Evolutionary conservation across 441 rosid species (phyloP).

Genomic region (Theobroma grandiflorum): DNA sequence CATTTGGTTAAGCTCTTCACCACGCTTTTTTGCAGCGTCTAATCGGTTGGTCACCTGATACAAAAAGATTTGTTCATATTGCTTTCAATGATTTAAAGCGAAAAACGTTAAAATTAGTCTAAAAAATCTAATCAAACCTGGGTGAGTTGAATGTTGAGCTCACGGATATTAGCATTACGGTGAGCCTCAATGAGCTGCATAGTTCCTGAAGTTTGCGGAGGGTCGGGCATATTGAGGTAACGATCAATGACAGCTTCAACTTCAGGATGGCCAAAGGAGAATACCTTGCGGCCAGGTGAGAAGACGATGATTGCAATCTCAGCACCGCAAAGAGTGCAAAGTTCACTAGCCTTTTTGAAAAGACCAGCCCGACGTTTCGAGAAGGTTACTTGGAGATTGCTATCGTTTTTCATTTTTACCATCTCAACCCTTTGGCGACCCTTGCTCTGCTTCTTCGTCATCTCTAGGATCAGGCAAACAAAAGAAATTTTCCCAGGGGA

Average conservation of each 20-base stretch:
- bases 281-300: slow-evolving; percentile 57
- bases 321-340: slow-evolving; percentile 64
- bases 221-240: slow-evolving; percentile 30
- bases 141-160: slow-evolving; percentile 51
- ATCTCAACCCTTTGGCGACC: slow-evolving; percentile 64
- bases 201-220: slow-evolving; percentile 36
- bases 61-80: too few species aligned
- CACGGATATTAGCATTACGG: slow-evolving; percentile 38
- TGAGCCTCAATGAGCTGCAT: slow-evolving; percentile 47
- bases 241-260: slow-evolving; percentile 46
- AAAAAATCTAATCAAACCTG: slow-evolving; percentile 36
- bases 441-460: slow-evolving; percentile 48
- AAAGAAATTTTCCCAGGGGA: background rate
- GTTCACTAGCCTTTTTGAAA: slow-evolving; percentile 68
- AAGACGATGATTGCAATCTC: slow-evolving; percentile 54
- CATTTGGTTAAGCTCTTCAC: slow-evolving; percentile 41
- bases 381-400: slow-evolving; percentile 64
- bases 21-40: slow-evolving; percentile 45
- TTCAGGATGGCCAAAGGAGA: slow-evolving; percentile 66
- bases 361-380: slow-evolving; percentile 62
- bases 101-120: background rate
- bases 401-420: slow-evolving; percentile 60
- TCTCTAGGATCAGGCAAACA: slow-evolving; percentile 20
- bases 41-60: slow-evolving; percentile 29
- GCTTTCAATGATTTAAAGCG: background rate